These are phyloP conservation scores for Carex arenaria DNA, from an alignment of 202 grass and related monocot species.

Conservation along the genomic window DNA sequence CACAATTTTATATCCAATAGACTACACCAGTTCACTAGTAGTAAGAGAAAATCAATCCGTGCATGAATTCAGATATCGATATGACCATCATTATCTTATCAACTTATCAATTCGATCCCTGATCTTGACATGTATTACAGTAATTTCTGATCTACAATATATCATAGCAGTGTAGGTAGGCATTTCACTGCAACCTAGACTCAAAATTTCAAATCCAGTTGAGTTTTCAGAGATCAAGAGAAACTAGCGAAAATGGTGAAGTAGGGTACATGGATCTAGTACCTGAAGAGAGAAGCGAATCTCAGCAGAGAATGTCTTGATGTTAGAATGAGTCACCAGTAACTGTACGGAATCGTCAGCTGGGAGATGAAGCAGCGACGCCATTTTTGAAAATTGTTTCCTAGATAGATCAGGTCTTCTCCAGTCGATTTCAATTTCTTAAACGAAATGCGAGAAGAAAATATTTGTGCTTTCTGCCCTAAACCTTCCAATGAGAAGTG, in stretches of 20 bases:
- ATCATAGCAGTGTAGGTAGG: not conserved
- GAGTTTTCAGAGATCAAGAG: not conserved
- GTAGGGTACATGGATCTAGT: not conserved
- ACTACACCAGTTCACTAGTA: not conserved
- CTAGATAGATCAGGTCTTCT: too few relatives aligned
- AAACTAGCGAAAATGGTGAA: not conserved
- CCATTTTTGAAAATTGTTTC: slow-evolving; percentile 18
- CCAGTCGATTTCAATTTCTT: too few relatives aligned
- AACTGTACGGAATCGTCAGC: slow-evolving; percentile 64
- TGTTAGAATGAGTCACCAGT: slow-evolving; percentile 75
- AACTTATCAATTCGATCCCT: not conserved
- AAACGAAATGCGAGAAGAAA: too few relatives aligned
- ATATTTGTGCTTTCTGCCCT: too few relatives aligned
- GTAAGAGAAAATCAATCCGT: not conserved
- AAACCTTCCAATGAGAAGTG: too few relatives aligned
- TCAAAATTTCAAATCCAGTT: not conserved
- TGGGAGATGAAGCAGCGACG: slow-evolving; percentile 67
- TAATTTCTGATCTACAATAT: not conserved
- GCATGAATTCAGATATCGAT: not conserved
- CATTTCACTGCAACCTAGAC: not conserved
- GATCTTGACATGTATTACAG: not conserved
- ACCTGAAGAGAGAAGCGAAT: slow-evolving; percentile 75
- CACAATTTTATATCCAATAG: not conserved
- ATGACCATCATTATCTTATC: not conserved
- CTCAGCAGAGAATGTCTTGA: slow-evolving; percentile 69